A percentile compares a stretch with the other conserved stretches of the same genome.
Conservation (phyloP, 371 early-diverging fungal species). For the Caulochytrium protostelioides region DNA sequence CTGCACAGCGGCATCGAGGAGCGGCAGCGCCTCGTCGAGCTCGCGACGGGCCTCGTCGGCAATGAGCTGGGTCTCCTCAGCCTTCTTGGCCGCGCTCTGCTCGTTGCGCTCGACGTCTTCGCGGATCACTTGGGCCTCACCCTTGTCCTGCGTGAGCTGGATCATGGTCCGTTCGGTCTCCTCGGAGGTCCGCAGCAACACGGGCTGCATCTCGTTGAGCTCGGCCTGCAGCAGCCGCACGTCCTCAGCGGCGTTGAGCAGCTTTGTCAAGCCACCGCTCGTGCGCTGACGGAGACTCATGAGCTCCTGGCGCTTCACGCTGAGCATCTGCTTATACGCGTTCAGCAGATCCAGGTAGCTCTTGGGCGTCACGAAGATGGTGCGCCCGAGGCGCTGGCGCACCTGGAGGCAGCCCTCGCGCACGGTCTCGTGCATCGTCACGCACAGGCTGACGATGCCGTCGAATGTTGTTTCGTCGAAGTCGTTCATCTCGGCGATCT, state of each 20-base stretch:
- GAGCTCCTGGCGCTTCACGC: slow-evolving; percentile 29
- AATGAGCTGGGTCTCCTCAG: slow-evolving; percentile 33
- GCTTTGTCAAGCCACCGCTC: slow-evolving; percentile 31
- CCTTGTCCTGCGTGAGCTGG: slow-evolving; percentile 32
- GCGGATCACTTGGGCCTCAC: slow-evolving; percentile 30
- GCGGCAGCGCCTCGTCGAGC: slow-evolving; percentile 35
- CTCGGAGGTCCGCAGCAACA: slow-evolving; percentile 31
- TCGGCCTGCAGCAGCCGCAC: slow-evolving; percentile 35
- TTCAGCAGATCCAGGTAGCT: slow-evolving; percentile 29
- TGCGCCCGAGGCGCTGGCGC: slow-evolving; percentile 21
- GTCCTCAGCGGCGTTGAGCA: slow-evolving; percentile 32
- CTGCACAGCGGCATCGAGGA: slow-evolving; percentile 33
- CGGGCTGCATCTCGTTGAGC: slow-evolving; percentile 34
- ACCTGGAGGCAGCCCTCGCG: slow-evolving; percentile 23
- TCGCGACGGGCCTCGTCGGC: slow-evolving; percentile 39
- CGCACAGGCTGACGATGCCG: slow-evolving; percentile 32
- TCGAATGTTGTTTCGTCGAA: slow-evolving; percentile 25
- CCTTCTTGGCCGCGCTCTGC: slow-evolving; percentile 25
- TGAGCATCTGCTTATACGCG: slow-evolving; percentile 25
- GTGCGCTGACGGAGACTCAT: slow-evolving; percentile 28
- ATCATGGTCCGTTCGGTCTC: slow-evolving; percentile 36
- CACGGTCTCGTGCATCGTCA: slow-evolving; percentile 35
- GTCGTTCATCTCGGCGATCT: slow-evolving; percentile 9
- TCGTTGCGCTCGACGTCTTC: slow-evolving; percentile 25
- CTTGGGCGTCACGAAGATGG: slow-evolving; percentile 35